These are phyloP conservation scores for Trematosphaeria pertusa DNA, from an alignment of 2,329 filamentous ascomycete species.

Conservation along the genomic window DNA sequence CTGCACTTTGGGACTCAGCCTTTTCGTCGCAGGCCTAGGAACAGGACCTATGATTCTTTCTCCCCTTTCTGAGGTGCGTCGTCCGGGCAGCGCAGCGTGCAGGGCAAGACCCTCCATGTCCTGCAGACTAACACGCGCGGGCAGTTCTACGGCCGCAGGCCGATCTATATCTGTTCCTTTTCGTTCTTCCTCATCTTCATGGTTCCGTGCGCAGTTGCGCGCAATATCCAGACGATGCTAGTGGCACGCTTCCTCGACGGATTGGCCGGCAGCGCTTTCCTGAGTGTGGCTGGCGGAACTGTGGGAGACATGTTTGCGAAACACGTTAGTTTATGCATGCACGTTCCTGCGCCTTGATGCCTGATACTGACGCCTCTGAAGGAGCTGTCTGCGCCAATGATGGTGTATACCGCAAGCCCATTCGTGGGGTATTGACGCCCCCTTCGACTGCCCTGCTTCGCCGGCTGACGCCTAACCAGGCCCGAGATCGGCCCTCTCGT, in stretches of 20 bases:
- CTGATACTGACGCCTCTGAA: constrained; percentile 11
- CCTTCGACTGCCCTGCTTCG: neutral
- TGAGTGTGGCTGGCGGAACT: constrained; percentile 80
- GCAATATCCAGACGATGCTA: constrained; percentile 81
- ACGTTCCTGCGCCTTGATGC: constrained; percentile 1
- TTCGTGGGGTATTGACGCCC: constrained; percentile 57
- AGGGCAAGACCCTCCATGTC: constrained; percentile 1
- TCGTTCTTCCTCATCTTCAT: constrained; percentile 78
- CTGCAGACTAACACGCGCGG: constrained; percentile 4
- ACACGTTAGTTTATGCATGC: constrained; percentile 33
- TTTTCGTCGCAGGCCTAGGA: constrained; percentile 80
- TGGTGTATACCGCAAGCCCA: constrained; percentile 65
- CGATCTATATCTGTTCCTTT: constrained; percentile 80
- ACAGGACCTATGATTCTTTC: constrained; percentile 63
- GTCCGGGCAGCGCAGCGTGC: no score
- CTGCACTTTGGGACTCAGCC: constrained; percentile 79
- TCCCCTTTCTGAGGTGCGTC: constrained; percentile 58
- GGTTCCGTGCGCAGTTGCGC: constrained; percentile 80
- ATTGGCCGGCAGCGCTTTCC: constrained; percentile 68
- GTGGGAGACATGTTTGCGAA: constrained; percentile 69
- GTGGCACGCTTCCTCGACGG: constrained; percentile 80
- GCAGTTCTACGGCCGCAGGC: constrained; percentile 80
- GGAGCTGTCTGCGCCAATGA: constrained; percentile 81
- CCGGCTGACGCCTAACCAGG: constrained; percentile 33
- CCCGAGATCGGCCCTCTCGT: constrained; percentile 65